Percentiles rank a stretch among this genome's conserved stretches.
phyloP scores from a whole-genome alignment of 2,329 filamentous ascomycete genomes.

The Nothopassalora personata region DNA sequence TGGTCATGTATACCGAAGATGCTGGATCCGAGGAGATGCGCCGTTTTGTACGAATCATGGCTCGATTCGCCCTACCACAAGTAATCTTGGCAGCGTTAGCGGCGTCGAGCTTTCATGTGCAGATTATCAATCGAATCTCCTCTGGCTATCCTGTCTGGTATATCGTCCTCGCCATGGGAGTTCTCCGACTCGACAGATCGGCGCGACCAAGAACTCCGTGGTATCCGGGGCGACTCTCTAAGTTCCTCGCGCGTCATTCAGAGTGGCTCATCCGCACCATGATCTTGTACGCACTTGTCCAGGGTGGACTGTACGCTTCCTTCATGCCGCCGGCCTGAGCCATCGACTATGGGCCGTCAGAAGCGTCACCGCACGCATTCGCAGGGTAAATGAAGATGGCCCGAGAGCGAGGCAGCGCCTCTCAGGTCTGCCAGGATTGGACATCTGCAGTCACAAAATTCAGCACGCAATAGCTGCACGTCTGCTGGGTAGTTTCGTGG shows the following conservation, averaged over 20 bases:
- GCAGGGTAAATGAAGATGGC: background rate
- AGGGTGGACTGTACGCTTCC: conserved; percentile 76
- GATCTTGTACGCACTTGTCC: conserved; percentile 75
- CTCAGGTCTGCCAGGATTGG: background rate
- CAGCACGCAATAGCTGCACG: background rate
- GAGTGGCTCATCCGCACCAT: conserved; percentile 57
- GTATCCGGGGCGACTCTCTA: background rate
- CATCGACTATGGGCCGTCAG: background rate
- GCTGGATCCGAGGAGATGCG: conserved; percentile 1
- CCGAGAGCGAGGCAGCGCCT: background rate
- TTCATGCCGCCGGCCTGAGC: conserved; percentile 76
- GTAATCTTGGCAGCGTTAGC: conserved; percentile 65
- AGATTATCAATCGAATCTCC: conserved; percentile 84
- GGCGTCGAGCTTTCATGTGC: conserved; percentile 79
- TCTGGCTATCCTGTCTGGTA: conserved; percentile 91
- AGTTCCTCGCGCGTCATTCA: conserved; percentile 11
- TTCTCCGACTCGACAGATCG: conserved; percentile 14
- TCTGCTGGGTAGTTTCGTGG: background rate
- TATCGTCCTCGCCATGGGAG: conserved; percentile 61
- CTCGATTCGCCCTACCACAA: conserved; percentile 66
- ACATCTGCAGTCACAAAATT: background rate
- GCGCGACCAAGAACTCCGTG: background rate
- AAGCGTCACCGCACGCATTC: background rate
- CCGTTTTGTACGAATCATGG: conserved; percentile 27
- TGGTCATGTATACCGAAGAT: background rate